A percentile compares a stretch with the other conserved stretches of the same genome.
phyloP scores from a whole-genome alignment of 129 eudicot genomes.

The Lactuca sativa region DNA sequence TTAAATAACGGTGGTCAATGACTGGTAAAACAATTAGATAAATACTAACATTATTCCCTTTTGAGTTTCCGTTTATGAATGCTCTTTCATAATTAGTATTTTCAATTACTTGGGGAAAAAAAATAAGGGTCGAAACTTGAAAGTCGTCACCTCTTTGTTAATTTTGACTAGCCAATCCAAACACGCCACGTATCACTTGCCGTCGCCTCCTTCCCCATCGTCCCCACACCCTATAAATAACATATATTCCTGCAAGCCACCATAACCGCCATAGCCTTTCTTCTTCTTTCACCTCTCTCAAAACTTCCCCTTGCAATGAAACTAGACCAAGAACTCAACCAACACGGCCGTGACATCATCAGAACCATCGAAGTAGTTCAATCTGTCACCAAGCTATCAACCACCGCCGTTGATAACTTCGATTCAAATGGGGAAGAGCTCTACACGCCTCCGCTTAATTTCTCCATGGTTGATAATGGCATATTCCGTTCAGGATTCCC shows the following conservation, averaged over 20 bases:
- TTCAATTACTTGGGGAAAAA: background rate
- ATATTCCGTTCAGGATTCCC: slow-evolving; percentile 72
- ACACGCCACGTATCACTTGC: slow-evolving; percentile 10
- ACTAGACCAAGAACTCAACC: slow-evolving; percentile 26
- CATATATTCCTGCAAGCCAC: slow-evolving; percentile 1
- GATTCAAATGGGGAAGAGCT: slow-evolving; percentile 36
- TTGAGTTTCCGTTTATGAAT: background rate
- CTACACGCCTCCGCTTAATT: slow-evolving; percentile 67
- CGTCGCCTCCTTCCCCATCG: background rate
- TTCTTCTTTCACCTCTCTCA: background rate
- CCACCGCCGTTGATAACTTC: slow-evolving; percentile 8
- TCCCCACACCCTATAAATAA: slow-evolving; percentile 22
- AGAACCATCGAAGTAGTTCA: slow-evolving; percentile 21
- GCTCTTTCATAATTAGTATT: background rate
- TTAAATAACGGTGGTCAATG: no score
- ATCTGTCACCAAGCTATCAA: slow-evolving; percentile 13
- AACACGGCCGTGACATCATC: slow-evolving; percentile 24
- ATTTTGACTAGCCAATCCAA: background rate
- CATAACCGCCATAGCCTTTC: slow-evolving; percentile 25
- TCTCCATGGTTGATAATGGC: slow-evolving; percentile 74
- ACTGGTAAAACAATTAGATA: no score
- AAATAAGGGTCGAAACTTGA: background rate
- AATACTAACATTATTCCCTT: background rate
- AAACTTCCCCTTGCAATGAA: slow-evolving; percentile 19
- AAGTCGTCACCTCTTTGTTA: slow-evolving; percentile 8